Evolutionary conservation across 352 stramenopile species (phyloP), one percentile per base, ranked within the genome.

Genomic region (Albugo laibachii): DNA sequence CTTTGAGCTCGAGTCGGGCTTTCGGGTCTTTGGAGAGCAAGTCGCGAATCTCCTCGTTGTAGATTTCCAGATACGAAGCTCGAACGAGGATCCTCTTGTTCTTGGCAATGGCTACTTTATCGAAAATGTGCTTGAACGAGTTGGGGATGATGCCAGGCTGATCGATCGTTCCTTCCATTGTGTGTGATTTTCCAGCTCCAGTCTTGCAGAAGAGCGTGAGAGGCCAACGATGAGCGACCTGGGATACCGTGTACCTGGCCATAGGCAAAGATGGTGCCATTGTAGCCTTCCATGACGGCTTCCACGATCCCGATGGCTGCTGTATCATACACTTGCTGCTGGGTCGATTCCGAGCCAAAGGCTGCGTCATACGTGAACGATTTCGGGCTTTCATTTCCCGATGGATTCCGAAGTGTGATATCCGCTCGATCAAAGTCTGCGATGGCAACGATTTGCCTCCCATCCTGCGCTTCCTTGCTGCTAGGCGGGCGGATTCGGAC

Each of bases 11-110:
- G 11, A 93, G 61, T n/a, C 72, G 73, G 20, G 61, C 56, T 19
- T 63, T 70, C 0, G 70, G 69, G 48, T 95, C 75, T 48, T 83
- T 87, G 15, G 73, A 81, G 31, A 99, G 59, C 31, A 99, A 61
- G 56, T 98, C 93, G 18, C 86, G 66, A 54, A 97, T 96, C 57
- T 98, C 87, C 68, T 98, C 93, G 56, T 97, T 97, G 68, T 98
- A 98, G 56, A 98, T 97, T 63, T 98, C 93, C 21, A 97, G 68
- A 55, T 97, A 97, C 10, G 77, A 95, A 36, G 91, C 82, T 36
- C 91, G 76, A 18, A 99, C 93, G 21, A 98, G 69, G 56, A 96
- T 97, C 55, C 96, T 92, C 45, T 95, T 93, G 56, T 93, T 92
- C 36, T 82, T 83, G 13, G 76, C 78, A 51, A 86, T 87, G 13